These are phyloP conservation scores for Xylaria curta DNA, from an alignment of 495 filamentous ascomycete species.

Conservation along the genomic window DNA sequence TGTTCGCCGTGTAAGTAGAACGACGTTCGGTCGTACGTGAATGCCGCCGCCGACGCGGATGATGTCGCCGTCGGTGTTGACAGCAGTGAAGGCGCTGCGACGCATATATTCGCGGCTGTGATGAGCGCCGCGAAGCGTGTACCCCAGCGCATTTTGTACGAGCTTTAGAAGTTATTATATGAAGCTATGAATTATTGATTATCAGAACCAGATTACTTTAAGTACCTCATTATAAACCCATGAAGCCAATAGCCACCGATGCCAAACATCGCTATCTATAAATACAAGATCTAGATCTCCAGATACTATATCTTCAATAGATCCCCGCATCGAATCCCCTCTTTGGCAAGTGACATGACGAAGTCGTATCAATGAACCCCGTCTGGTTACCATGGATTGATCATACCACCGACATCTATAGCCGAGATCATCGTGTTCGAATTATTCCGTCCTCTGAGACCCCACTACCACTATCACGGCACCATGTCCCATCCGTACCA, in stretches of 20 bases:
- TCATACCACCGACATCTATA: constrained; percentile 11
- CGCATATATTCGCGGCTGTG: background rate
- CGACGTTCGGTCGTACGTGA: constrained; percentile 40
- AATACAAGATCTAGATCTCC: background rate
- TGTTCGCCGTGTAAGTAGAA: constrained; percentile 53
- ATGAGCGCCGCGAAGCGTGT: constrained; percentile 14
- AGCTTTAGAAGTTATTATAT: background rate
- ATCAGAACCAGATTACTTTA: background rate
- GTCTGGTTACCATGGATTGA: background rate
- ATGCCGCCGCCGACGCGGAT: background rate
- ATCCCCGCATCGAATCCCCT: constrained; percentile 15
- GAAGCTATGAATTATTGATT: background rate
- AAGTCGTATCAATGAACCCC: constrained; percentile 13
- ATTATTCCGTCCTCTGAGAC: constrained; percentile 16
- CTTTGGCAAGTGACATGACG: constrained; percentile 8
- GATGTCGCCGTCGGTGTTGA: background rate
- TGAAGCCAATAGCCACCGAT: background rate
- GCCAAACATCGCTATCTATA: background rate
- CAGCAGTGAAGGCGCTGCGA: background rate
- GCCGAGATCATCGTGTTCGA: constrained; percentile 19
- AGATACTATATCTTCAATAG: background rate
- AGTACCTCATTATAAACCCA: background rate
- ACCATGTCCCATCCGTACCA: constrained; percentile 3
- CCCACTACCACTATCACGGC: background rate
- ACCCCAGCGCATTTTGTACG: constrained; percentile 16